These are phyloP conservation scores for Rhizopus stolonifer DNA, from an alignment of 371 early-diverging fungal genomes.

Conservation along the genomic window DNA sequence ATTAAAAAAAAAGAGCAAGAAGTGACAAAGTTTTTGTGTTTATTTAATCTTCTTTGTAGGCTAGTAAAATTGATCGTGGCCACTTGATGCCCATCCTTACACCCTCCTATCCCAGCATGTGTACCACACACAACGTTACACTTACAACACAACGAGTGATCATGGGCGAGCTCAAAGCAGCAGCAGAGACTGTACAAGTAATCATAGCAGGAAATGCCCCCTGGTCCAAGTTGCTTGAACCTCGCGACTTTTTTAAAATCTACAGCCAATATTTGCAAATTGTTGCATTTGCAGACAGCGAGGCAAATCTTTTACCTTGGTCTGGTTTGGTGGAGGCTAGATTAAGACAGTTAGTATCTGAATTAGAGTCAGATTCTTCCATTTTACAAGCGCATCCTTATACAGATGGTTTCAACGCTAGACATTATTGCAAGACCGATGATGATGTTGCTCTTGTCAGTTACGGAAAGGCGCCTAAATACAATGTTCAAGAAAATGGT, in stretches of 20 bases:
- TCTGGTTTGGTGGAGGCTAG: conserved; percentile 91
- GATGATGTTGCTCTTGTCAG: too few species aligned
- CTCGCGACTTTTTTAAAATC: conserved; percentile 81
- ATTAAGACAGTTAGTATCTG: conserved; percentile 81
- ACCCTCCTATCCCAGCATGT: conserved; percentile 98
- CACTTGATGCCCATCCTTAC: conserved; percentile 96
- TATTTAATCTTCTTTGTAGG: not conserved
- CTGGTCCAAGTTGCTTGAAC: conserved; percentile 64
- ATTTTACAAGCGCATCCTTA: conserved; percentile 85
- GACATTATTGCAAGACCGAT: too few species aligned
- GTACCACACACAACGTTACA: conserved; percentile 90
- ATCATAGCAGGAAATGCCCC: conserved; percentile 18
- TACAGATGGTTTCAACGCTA: conserved; percentile 79
- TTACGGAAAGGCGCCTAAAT: too few species aligned
- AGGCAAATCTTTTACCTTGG: conserved; percentile 68
- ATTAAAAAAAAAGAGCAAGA: not conserved
- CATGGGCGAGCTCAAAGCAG: conserved; percentile 49
- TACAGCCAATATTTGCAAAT: conserved; percentile 91
- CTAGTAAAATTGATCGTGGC: conserved; percentile 11
- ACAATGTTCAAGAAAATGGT: too few species aligned
- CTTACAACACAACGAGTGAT: conserved; percentile 62
- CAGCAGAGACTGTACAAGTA: conserved; percentile 22
- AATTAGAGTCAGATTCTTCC: conserved; percentile 75
- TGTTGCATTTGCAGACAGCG: conserved; percentile 49
- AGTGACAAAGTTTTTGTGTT: not conserved